Percentiles rank a stretch among this genome's conserved stretches.
Evolutionary conservation across 2,329 filamentous ascomycete genomes (phyloP).

Genomic region (Bipolaris cookei): DNA sequence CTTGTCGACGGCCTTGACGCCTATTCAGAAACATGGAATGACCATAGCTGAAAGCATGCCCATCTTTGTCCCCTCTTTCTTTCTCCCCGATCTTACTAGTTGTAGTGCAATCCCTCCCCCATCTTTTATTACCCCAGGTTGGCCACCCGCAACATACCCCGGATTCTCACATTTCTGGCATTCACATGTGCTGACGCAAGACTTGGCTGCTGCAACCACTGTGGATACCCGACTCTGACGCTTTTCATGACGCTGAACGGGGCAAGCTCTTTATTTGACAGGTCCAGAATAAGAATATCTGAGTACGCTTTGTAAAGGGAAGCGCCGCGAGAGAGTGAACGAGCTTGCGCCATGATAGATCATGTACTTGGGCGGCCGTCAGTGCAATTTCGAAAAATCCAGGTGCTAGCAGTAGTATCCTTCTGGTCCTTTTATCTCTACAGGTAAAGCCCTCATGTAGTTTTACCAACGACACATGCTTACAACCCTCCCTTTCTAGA

Average conservation of each 20-base stretch:
- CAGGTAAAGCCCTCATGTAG: constrained; percentile 58
- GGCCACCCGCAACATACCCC: background rate
- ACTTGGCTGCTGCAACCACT: background rate
- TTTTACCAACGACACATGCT: constrained; percentile 16
- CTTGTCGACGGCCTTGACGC: constrained; percentile 23
- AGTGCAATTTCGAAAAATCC: constrained; percentile 86
- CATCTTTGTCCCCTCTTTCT: too few relatives aligned
- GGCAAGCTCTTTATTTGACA: background rate
- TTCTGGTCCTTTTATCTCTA: constrained; percentile 90
- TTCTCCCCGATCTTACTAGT: too few relatives aligned
- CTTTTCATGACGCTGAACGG: constrained; percentile 25
- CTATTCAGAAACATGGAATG: constrained; percentile 20
- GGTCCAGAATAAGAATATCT: constrained; percentile 5
- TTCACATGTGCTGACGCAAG: constrained; percentile 6
- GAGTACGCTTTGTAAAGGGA: background rate
- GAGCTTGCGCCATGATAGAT: constrained; percentile 59
- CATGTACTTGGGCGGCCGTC: constrained; percentile 92
- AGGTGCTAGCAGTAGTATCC: constrained; percentile 87
- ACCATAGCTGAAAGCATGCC: constrained; percentile 18
- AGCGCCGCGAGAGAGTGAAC: background rate
- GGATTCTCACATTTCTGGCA: constrained; percentile 2
- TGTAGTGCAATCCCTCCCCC: too few relatives aligned
- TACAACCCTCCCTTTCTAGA: constrained; percentile 54
- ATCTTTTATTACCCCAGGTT: constrained; percentile 8
- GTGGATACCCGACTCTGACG: constrained; percentile 9